phyloP scores from a whole-genome alignment of 768 basidiomycete genomes.

The Inosperma sp. region DNA sequence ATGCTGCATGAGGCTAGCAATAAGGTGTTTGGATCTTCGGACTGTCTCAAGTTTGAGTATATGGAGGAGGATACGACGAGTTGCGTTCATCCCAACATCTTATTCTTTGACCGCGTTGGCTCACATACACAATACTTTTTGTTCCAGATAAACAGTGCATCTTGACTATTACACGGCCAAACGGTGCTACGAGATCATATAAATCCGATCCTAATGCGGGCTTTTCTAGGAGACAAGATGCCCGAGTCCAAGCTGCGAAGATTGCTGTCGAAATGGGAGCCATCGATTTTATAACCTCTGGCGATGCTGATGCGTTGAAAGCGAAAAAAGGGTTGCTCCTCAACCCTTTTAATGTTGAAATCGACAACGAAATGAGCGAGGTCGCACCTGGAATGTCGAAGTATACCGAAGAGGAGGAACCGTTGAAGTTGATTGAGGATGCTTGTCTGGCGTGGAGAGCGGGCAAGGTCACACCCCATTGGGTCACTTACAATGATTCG shows the following conservation, averaged over 20 bases:
- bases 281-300: conserved; percentile 50
- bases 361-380: conserved; percentile 18
- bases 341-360: conserved; percentile 28
- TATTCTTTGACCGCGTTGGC: not conserved
- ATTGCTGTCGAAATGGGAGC: conserved; percentile 58
- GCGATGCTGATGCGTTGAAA: conserved; percentile 35
- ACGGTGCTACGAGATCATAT: conserved; percentile 49
- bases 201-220: conserved; percentile 37
- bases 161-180: conserved; percentile 54
- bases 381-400: conserved; percentile 14
- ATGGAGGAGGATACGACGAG: conserved; percentile 38
- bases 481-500: conserved; percentile 47
- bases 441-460: conserved; percentile 54
- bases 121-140: not conserved
- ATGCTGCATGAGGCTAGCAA: conserved; percentile 42
- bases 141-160: conserved; percentile 54
- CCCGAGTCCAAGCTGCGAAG: conserved; percentile 47
- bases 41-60: conserved; percentile 45
- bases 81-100: conserved; percentile 24
- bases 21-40: conserved; percentile 37
- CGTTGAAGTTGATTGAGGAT: conserved; percentile 43
- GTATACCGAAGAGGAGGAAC: conserved; percentile 17
- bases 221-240: conserved; percentile 46
- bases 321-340: conserved; percentile 33
- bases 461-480: conserved; percentile 46